Base-by-base conservation (phyloP, 2,329 filamentous ascomycete genomes). In the Hyphodiscus sp. region DNA sequence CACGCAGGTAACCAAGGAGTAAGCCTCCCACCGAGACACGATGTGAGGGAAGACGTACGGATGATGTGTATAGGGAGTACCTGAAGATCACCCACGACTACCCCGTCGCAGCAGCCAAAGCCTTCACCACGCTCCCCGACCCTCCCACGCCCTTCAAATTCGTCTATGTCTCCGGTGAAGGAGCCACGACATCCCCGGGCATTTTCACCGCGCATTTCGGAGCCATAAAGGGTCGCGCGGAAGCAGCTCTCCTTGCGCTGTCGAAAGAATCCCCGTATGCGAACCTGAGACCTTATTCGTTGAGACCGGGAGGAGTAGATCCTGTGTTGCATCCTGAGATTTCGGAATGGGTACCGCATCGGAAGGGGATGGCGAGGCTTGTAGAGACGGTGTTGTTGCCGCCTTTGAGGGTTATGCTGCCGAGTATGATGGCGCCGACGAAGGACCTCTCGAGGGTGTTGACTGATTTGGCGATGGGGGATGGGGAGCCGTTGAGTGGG, bases 41-140 rank as follows among this genome's bases (percentile, higher is more conserved):
- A 8, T 41, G n/a, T 18, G 38, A 26, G 48, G 30, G 16, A 23
- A 29, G 44, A 18, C 49, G 2, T 16, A 63, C 10, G 0, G 23
- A n/a, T 42, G 10, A n/a, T 38, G 10, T 2, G 1, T 30, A 49
- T 41, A 76, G 75, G 13, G 78, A 87, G 47, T 90, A 90, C 63
- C 71, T 81, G 45, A 76, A 77, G 49, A 87, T 91, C 64, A 90
- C 86, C 0, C 76, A 81, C 55, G 78, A 82, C 64, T 89, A 83
- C 65, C 69, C 86, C 1, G 65, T 89, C 1, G 78, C 76, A 2
- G 85, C 84, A 0, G 85, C 83, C 1, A 73, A 75, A 54, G 80
- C 83, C 13, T 85, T 88, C 61, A 67, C 75, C 1, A 67, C 67
- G 0, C 68, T 84, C 13, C 33, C 33, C 33, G 70, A 76, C 2